These are phyloP conservation scores for Plasmodium falciparum DNA, from an alignment of 169 alveolate genomes.

Conservation along the genomic window DNA sequence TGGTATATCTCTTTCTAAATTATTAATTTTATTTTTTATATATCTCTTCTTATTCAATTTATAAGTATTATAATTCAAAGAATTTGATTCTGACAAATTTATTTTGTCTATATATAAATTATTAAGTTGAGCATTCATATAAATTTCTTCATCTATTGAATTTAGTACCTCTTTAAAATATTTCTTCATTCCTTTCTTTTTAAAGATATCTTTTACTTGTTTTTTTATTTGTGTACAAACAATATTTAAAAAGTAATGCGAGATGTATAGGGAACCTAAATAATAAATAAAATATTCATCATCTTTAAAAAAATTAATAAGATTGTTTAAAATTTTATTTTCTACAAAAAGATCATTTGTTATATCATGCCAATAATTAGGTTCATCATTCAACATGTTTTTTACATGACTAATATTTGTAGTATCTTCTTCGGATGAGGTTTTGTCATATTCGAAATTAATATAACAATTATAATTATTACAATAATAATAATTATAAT, in stretches of 20 bases:
- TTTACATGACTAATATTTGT: no score
- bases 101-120: slow-evolving; percentile 46
- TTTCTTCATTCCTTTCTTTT: slow-evolving; percentile 18
- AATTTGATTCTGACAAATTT: slow-evolving; percentile 22
- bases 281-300: slow-evolving; percentile 38
- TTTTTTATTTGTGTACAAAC: slow-evolving; percentile 54
- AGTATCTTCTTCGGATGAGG: no score
- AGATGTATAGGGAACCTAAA: slow-evolving; percentile 42
- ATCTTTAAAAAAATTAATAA: slow-evolving; percentile 14
- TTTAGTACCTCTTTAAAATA: slow-evolving; percentile 17
- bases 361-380: neutral
- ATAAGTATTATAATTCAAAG: slow-evolving; percentile 12
- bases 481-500: no score
- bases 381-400: no score
- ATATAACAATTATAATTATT: no score
- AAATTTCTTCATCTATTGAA: slow-evolving; percentile 33
- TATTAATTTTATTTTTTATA: slow-evolving; percentile 13
- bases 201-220: slow-evolving; percentile 56
- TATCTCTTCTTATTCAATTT: slow-evolving; percentile 26
- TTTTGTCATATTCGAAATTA: no score
- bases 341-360: slow-evolving; percentile 34
- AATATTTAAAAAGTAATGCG: slow-evolving; percentile 59
- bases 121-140: slow-evolving; percentile 45
- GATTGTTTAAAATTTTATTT: neutral
- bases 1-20: slow-evolving; percentile 27